A percentile compares a stretch with the other conserved stretches of the same genome.
These are phyloP conservation scores for Myxozyma mucilagina DNA, from an alignment of 805 yeast species.

Conservation along the genomic window DNA sequence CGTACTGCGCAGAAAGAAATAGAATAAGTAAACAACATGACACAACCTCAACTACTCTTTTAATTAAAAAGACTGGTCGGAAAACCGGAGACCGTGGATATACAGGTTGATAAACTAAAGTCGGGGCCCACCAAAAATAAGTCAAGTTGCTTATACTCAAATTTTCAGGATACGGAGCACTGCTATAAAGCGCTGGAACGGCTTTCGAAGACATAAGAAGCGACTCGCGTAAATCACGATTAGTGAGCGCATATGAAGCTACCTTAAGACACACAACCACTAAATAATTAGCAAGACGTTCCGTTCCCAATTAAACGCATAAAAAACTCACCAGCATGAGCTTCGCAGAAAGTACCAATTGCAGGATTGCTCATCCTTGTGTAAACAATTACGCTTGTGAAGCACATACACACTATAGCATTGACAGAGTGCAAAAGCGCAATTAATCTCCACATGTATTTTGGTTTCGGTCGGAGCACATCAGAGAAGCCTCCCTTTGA, in stretches of 20 bases:
- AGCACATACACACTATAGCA: constrained; percentile 36
- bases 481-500: not conserved
- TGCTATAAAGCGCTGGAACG: constrained; percentile 41
- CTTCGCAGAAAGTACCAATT: constrained; percentile 47
- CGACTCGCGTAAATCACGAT: constrained; percentile 46
- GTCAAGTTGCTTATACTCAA: constrained; percentile 42
- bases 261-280: constrained; percentile 47
- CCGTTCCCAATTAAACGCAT: not conserved
- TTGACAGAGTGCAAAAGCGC: constrained; percentile 41
- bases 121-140: constrained; percentile 50
- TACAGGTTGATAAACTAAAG: constrained; percentile 51
- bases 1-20: constrained; percentile 46
- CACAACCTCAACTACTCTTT: constrained; percentile 43
- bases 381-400: constrained; percentile 41
- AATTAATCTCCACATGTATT: constrained; percentile 39
- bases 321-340: constrained; percentile 38
- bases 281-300: not conserved
- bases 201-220: constrained; percentile 29
- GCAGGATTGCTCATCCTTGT: constrained; percentile 44
- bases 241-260: constrained; percentile 47
- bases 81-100: constrained; percentile 44
- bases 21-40: constrained; percentile 40
- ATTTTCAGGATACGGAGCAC: constrained; percentile 45
- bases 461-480: constrained; percentile 27
- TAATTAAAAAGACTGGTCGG: constrained; percentile 39